Evolutionary conservation across 1,139 yeast genomes (phyloP), one percentile per base, ranked within the genome.

Genomic region (Nadsonia commutata): DNA sequence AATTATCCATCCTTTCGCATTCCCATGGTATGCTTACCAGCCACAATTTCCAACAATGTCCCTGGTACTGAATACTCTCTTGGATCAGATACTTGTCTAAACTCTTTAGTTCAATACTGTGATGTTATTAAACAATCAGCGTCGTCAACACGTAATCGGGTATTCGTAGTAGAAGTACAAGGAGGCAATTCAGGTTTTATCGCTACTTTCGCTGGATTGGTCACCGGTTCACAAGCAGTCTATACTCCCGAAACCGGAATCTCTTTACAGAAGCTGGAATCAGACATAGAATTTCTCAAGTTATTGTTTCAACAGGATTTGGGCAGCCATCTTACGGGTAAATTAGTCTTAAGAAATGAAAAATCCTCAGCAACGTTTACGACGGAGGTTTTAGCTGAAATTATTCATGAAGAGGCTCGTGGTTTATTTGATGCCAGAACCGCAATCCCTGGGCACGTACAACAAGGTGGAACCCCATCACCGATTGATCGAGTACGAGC

Each of bases 371-470:
- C 73, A 48, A 86, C 88, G 23, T 79, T 84, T 60, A 71, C 88
- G 27, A 84, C 97, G 6, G 77, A 82, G 49, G 71, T 82, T 48
- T 71, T 90, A 54, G 86, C 94, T 23, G 79, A 83, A 47, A 84
- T 90, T 50, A 78, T 88, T 55, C 76, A 78, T 51, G 80, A 81
- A 51, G 90, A 85, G 55, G 76, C 86, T 38, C 67, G 73, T 42
- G 80, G 82, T 42, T 70, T 72, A 49, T 90, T 86, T 58, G 96
- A 88, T 56, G 83, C 94, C 18, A 80, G 94, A 63, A 86, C 95
- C 3, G 98, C 98, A 16, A 79, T 88, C 45, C 98, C 98, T 11
- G 98, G 98, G 22, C 98, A 90, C 59, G 94, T 86, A 43, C 98
- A 90, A 69, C 98, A 90, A 65, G 98, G 98, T 62, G 95, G 94